Percentiles rank a stretch among this genome's conserved stretches.
Evolutionary conservation across 1,139 yeast species (phyloP).

Genomic region (Blastobotrys aristatus): DNA sequence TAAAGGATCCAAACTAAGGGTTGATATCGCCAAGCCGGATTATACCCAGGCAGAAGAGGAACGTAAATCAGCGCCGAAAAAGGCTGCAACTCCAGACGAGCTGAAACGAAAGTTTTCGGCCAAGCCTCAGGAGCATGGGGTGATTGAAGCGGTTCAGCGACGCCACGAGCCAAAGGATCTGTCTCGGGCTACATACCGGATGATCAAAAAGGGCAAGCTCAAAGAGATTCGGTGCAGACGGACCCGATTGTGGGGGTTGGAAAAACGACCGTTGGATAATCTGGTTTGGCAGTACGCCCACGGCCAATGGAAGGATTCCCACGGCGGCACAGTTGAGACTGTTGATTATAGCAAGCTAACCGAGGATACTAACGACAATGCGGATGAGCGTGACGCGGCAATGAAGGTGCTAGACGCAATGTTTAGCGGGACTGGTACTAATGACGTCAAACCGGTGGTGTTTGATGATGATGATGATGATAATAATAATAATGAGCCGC

Average conservation of each 20-base stretch:
- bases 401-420: slow-evolving; percentile 24
- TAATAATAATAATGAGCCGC: background rate
- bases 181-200: slow-evolving; percentile 59
- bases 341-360: slow-evolving; percentile 17
- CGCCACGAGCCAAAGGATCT: slow-evolving; percentile 47
- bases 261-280: slow-evolving; percentile 57
- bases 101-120: slow-evolving; percentile 41
- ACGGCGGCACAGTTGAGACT: slow-evolving; percentile 68
- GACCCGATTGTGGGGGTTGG: slow-evolving; percentile 86
- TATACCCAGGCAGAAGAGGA: slow-evolving; percentile 44
- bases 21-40: slow-evolving; percentile 47
- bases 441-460: slow-evolving; percentile 53
- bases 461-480: slow-evolving; percentile 26
- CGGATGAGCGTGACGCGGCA: slow-evolving; percentile 23
- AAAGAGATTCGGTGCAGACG: slow-evolving; percentile 49
- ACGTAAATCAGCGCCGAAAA: slow-evolving; percentile 37
- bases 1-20: slow-evolving; percentile 63
- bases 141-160: slow-evolving; percentile 62
- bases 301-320: slow-evolving; percentile 80
- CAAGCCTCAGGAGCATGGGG: slow-evolving; percentile 42
- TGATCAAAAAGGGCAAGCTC: slow-evolving; percentile 53
- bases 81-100: slow-evolving; percentile 36
- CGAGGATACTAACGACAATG: slow-evolving; percentile 19
- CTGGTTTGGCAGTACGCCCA: slow-evolving; percentile 57
- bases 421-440: slow-evolving; percentile 34